Conservation (phyloP, 768 basidiomycete species). For the Leucosporidium yakuticum region DNA sequence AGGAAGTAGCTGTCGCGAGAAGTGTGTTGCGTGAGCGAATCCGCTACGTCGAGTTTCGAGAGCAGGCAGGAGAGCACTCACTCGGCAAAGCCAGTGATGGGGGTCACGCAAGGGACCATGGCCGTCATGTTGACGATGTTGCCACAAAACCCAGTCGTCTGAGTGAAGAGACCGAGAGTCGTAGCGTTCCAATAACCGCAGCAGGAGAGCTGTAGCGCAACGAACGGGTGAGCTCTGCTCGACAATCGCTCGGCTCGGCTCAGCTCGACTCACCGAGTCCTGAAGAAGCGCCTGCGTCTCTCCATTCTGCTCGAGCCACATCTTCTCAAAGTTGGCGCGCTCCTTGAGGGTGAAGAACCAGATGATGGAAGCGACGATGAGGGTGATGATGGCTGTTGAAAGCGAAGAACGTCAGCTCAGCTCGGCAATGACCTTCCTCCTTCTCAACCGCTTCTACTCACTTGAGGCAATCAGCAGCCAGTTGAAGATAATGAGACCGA, state of each 20-base stretch:
- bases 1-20: conserved; percentile 7
- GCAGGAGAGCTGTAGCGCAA: background rate
- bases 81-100: conserved; percentile 13
- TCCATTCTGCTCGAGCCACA: conserved; percentile 8
- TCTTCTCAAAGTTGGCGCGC: background rate
- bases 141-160: conserved; percentile 19
- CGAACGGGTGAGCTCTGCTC: background rate
- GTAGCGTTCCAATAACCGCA: conserved; percentile 23
- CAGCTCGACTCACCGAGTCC: conserved; percentile 10
- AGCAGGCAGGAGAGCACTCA: background rate
- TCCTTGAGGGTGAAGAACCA: conserved; percentile 31
- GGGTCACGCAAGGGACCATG: conserved; percentile 13
- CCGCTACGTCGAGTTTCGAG: background rate
- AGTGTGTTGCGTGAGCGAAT: background rate
- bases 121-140: background rate
- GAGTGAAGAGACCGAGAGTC: conserved; percentile 11
- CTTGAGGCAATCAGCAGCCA: background rate
- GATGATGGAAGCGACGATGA: conserved; percentile 2
- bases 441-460: background rate
- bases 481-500: conserved; percentile 4
- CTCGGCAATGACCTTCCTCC: background rate
- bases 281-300: conserved; percentile 20
- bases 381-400: conserved; percentile 9
- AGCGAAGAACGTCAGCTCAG: background rate
- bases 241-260: no score